Evolutionary conservation across 805 yeast species (phyloP).

Genomic region (Myxozyma sirexii): DNA sequence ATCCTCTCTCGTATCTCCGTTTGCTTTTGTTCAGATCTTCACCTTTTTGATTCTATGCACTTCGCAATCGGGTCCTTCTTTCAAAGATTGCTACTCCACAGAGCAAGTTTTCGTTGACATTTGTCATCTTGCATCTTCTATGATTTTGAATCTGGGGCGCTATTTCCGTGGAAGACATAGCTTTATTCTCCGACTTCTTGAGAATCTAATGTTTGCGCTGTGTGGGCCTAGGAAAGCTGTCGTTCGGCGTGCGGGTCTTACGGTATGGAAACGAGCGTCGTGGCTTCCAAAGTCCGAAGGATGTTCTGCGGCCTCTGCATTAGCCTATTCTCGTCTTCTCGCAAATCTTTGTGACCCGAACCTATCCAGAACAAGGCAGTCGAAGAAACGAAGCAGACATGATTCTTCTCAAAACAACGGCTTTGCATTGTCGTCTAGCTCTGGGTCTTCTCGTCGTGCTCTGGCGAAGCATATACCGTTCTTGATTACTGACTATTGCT

Average conservation of each 20-base stretch:
- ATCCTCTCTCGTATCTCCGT: constrained; percentile 66
- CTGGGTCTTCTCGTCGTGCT: constrained; percentile 55
- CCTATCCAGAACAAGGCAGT: background rate
- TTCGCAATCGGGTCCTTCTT: constrained; percentile 35
- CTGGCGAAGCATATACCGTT: constrained; percentile 66
- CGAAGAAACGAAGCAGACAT: background rate
- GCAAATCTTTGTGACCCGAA: constrained; percentile 27
- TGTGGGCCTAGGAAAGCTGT: constrained; percentile 35
- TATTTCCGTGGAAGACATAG: constrained; percentile 76
- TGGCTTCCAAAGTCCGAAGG: constrained; percentile 12
- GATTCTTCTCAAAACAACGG: constrained; percentile 11
- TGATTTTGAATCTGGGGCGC: constrained; percentile 68
- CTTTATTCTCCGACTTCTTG: constrained; percentile 54
- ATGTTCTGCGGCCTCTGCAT: constrained; percentile 18
- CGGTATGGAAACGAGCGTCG: constrained; percentile 23
- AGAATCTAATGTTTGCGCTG: constrained; percentile 55
- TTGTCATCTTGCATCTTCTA: constrained; percentile 58
- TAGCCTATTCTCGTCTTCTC: constrained; percentile 25
- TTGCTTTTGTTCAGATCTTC: constrained; percentile 60
- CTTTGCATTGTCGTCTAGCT: constrained; percentile 50
- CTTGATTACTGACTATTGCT: constrained; percentile 61
- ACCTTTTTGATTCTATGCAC: constrained; percentile 44
- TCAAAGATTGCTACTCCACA: constrained; percentile 26
- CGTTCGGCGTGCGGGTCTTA: constrained; percentile 3
- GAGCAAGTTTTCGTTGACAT: constrained; percentile 46